phyloP scores from a whole-genome alignment of 2,329 filamentous ascomycete species.

The Aspergillus transmontanensis region DNA sequence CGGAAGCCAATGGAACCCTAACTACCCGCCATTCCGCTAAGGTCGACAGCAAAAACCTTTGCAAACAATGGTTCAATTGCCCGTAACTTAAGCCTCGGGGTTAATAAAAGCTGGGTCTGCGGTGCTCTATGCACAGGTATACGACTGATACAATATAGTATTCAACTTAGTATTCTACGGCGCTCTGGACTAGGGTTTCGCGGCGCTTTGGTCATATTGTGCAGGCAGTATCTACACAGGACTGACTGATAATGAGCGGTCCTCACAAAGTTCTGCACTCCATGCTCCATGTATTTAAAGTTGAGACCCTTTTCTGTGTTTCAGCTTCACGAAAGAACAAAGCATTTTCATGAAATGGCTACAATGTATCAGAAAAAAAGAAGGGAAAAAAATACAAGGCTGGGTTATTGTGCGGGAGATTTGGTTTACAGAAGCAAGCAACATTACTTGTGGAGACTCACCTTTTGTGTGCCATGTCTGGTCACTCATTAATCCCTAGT shows the following conservation, averaged over 20 bases:
- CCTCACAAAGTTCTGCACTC: background rate
- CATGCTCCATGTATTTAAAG: background rate
- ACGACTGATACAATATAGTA: background rate
- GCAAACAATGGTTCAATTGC: background rate
- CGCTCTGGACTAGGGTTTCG: background rate
- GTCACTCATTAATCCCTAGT: slow-evolving; percentile 8
- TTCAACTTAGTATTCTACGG: background rate
- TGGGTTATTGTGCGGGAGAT: slow-evolving; percentile 19
- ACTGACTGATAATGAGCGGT: background rate
- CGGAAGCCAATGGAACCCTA: slow-evolving; percentile 40
- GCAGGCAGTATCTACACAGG: background rate
- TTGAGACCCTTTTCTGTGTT: background rate
- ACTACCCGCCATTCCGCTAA: slow-evolving; percentile 42
- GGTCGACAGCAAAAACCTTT: background rate
- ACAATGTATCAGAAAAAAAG: slow-evolving; percentile 19
- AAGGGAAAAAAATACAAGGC: slow-evolving; percentile 15
- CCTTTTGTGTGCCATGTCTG: slow-evolving; percentile 13
- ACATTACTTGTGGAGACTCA: slow-evolving; percentile 8
- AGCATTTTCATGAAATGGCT: slow-evolving; percentile 23
- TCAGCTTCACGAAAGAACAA: background rate
- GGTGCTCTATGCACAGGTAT: background rate
- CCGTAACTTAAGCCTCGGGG: background rate
- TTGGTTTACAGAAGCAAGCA: slow-evolving; percentile 22
- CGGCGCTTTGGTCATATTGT: background rate
- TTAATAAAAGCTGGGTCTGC: background rate